Conservation (phyloP, 2,329 filamentous ascomycete species). For the Cryphonectria nitschkei region DNA sequence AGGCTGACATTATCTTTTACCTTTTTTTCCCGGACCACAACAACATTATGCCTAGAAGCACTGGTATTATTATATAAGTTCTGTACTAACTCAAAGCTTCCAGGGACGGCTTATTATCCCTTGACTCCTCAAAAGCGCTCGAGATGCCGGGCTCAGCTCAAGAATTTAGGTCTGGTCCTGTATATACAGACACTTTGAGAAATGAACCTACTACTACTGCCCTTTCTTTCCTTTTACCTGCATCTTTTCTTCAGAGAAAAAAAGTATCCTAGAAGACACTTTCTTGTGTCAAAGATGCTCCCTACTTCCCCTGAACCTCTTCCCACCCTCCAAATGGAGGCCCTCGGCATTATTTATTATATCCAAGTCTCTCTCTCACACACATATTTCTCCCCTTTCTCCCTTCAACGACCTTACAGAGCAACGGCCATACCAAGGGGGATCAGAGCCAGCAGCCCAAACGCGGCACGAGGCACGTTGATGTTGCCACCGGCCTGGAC, state of each 20-base stretch:
- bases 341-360: background rate
- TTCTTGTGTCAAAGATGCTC: background rate
- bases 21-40: background rate
- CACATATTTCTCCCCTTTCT: background rate
- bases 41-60: background rate
- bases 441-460: constrained; percentile 1
- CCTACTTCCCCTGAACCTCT: background rate
- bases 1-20: background rate
- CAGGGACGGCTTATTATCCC: background rate
- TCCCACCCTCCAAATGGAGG: background rate
- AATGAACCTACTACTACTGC: background rate
- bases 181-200: constrained; percentile 1
- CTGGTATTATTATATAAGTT: background rate
- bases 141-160: background rate
- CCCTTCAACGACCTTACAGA: background rate
- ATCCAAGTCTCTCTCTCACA: no score
- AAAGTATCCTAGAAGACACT: background rate
- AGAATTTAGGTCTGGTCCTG: background rate
- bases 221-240: background rate
- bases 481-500: constrained; percentile 6
- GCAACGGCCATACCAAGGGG: background rate
- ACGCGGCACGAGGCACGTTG: background rate
- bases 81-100: background rate
- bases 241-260: background rate
- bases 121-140: background rate